Base-by-base conservation (phyloP, 164 flowering plant species). In the Chloranthus sessilifolius region DNA sequence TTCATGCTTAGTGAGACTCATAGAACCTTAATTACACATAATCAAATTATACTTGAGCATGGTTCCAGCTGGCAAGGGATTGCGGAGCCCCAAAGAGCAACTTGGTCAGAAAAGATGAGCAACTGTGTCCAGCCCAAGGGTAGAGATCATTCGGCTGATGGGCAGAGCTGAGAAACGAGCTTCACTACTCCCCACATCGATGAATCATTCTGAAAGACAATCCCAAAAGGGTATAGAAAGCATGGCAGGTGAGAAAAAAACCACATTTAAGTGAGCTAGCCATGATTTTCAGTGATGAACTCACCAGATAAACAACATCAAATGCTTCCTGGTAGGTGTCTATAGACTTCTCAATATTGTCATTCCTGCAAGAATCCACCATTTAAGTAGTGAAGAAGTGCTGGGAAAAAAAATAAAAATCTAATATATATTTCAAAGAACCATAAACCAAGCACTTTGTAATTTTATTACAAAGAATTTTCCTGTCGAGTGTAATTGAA, bases 241-340 rank as follows among this genome's bases (percentile, higher is more conserved):
- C 25, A 15, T 3, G 11, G 20, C 12, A 53, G 9, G 38, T 8
- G 11, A 40, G 17, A 34, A 35, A 15, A 37, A 21, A 38, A 16
- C 40, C 20, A 6, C 33, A 19, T 5, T 9, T 19, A 19, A 21
- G 19, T 34, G 12, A 27, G 20, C 24, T 4, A 8, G 28, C n/a
- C 20, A 37, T 24, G 27, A 25, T 10, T 10, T 41, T 40, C 11
- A 17, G 24, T 28, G 50, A 25, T 48, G 28, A 16, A 67, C 91
- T 71, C 42, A 90, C 98, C 81, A 78, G 59, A 61, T 77, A 85
- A 27, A 87, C 82, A 57, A 90, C 47, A 67, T 87, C 96, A 53
- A 87, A 90, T 44, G 89, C 82, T 55, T 75, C 47, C 16, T 67
- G 60, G 64, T 87, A 87, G 61, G 62, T 70, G 22, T 67, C 75